phyloP scores from a whole-genome alignment of 225 moss, liverwort and hornwort genomes.

The Pseudisothecium myosuroides region DNA sequence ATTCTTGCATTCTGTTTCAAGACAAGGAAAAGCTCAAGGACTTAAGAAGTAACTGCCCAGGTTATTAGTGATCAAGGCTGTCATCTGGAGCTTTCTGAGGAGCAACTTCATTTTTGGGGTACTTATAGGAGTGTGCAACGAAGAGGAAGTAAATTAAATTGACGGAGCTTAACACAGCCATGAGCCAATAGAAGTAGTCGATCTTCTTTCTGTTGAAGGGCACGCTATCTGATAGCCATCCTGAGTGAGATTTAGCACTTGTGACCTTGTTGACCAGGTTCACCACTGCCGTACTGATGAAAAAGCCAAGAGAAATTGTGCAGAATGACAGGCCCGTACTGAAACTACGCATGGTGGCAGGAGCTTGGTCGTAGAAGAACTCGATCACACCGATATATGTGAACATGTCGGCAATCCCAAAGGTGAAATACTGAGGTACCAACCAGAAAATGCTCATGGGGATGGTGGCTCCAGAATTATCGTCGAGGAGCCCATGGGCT shows the following conservation, averaged over 20 bases:
- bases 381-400: conserved; percentile 46
- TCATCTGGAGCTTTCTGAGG: neutral
- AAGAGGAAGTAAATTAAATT: conserved; percentile 4
- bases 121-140: neutral
- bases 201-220: conserved; percentile 26
- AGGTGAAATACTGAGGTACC: conserved; percentile 43
- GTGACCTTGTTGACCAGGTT: conserved; percentile 16
- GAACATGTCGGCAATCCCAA: conserved; percentile 47
- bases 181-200: conserved; percentile 15
- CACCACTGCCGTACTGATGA: conserved; percentile 20
- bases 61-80: neutral
- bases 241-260: neutral
- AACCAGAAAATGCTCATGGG: conserved; percentile 50
- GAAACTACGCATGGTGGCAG: conserved; percentile 49
- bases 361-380: conserved; percentile 51
- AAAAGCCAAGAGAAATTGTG: conserved; percentile 27
- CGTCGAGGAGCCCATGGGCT: conserved; percentile 14
- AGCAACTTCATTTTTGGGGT: neutral
- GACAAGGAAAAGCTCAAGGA: neutral
- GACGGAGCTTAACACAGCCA: conserved; percentile 12
- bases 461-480: neutral
- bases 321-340: conserved; percentile 33
- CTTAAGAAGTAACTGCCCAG: neutral
- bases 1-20: neutral
- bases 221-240: conserved; percentile 16